Percentiles rank a stretch among this genome's conserved stretches.
phyloP scores from a whole-genome alignment of 768 basidiomycete species.

The Naganishia antarctica region DNA sequence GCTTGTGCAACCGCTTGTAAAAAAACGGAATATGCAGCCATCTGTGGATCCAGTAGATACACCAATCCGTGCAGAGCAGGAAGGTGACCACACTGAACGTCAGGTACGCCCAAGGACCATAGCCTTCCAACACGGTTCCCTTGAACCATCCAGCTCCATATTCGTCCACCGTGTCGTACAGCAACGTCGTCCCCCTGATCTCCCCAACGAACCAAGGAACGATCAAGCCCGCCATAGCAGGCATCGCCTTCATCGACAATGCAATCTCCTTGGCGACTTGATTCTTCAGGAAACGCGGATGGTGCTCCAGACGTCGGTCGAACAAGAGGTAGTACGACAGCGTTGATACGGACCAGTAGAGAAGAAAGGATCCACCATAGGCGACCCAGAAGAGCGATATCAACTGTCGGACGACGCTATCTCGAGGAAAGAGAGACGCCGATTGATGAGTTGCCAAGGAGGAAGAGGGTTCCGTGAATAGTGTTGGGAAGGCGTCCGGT shows the following conservation, averaged over 20 bases:
- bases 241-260: conserved; percentile 69
- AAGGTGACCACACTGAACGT: conserved; percentile 51
- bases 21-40: conserved; percentile 74
- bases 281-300: conserved; percentile 86
- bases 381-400: conserved; percentile 69
- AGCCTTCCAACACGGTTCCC: conserved; percentile 55
- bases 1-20: conserved; percentile 92
- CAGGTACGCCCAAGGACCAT: conserved; percentile 35
- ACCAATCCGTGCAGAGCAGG: conserved; percentile 81
- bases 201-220: conserved; percentile 93
- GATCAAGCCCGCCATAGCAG: conserved; percentile 73
- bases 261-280: conserved; percentile 73
- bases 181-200: conserved; percentile 71
- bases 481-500: conserved; percentile 4
- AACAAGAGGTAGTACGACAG: conserved; percentile 80
- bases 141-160: conserved; percentile 57
- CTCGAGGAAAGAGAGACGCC: conserved; percentile 55
- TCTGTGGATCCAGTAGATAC: conserved; percentile 96
- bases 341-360: conserved; percentile 86
- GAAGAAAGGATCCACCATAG: conserved; percentile 68
- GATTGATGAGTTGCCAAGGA: conserved; percentile 5
- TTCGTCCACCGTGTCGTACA: conserved; percentile 73
- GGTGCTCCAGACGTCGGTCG: conserved; percentile 89
- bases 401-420: conserved; percentile 70
- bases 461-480: conserved; percentile 11